These are phyloP conservation scores for Elsinoe fawcettii DNA, from an alignment of 2,329 filamentous ascomycete genomes.

Conservation along the genomic window DNA sequence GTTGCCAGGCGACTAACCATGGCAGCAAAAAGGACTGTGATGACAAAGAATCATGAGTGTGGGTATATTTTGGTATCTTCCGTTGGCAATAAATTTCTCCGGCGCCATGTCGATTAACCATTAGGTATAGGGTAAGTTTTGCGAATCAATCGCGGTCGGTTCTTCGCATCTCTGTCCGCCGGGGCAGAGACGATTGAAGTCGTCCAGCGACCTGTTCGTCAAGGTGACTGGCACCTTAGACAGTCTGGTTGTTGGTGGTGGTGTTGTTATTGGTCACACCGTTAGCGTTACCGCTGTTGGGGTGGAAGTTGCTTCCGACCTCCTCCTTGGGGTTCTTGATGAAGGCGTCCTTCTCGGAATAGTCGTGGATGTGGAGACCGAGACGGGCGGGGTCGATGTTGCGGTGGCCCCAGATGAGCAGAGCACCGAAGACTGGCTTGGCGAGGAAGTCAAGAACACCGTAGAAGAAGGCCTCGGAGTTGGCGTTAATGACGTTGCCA, in stretches of 20 bases:
- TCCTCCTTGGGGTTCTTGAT: constrained; percentile 21
- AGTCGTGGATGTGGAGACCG: constrained; percentile 46
- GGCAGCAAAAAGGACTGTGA: not conserved
- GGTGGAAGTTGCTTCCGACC: constrained; percentile 15
- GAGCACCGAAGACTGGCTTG: constrained; percentile 55
- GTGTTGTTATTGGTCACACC: constrained; percentile 20
- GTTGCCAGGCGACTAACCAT: constrained; percentile 1
- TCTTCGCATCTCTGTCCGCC: not conserved
- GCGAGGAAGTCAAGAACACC: constrained; percentile 54
- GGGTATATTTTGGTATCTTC: constrained; percentile 9
- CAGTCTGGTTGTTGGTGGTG: constrained; percentile 16
- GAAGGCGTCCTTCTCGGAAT: constrained; percentile 34
- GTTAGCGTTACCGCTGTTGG: constrained; percentile 22
- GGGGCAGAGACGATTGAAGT: not conserved
- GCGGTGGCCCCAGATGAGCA: constrained; percentile 56
- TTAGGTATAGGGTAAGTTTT: not conserved
- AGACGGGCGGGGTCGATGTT: constrained; percentile 52
- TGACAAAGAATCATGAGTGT: not conserved
- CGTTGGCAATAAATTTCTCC: not conserved
- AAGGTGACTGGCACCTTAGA: not conserved
- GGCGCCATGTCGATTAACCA: constrained; percentile 1
- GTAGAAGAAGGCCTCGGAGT: constrained; percentile 62
- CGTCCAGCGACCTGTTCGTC: constrained; percentile 3
- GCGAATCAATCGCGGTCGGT: constrained; percentile 3
- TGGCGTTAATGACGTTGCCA: constrained; percentile 57